These are phyloP conservation scores for Rugonectria rugulosa DNA, from an alignment of 2,329 filamentous ascomycete genomes.

Conservation along the genomic window DNA sequence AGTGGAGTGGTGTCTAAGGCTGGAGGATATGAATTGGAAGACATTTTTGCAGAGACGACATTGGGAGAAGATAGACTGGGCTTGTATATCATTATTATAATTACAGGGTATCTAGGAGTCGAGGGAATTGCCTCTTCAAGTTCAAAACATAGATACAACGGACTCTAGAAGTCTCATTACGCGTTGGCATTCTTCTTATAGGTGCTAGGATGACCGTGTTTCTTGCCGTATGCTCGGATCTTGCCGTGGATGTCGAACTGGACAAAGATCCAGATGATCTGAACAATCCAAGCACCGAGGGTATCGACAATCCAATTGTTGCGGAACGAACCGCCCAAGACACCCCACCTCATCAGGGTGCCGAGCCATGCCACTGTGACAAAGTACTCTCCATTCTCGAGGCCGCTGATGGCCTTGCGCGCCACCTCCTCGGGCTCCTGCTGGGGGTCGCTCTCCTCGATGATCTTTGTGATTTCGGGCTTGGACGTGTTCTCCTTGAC, in stretches of 20 bases:
- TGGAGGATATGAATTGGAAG: conserved; percentile 19
- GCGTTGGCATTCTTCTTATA: conserved; percentile 45
- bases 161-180: conserved; percentile 2
- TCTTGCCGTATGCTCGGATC: conserved; percentile 63
- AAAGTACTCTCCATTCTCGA: conserved; percentile 83
- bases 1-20: conserved; percentile 65
- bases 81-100: conserved; percentile 22
- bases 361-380: conserved; percentile 80
- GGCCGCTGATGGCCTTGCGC: conserved; percentile 68
- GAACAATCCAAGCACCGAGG: conserved; percentile 60
- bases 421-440: conserved; percentile 85
- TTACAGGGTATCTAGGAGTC: conserved; percentile 29
- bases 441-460: conserved; percentile 84
- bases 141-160: too few relatives aligned
- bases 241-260: conserved; percentile 64
- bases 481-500: conserved; percentile 80
- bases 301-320: conserved; percentile 69
- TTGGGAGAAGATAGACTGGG: conserved; percentile 20
- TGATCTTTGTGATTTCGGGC: conserved; percentile 76
- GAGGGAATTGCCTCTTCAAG: background rate
- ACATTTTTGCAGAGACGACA: conserved; percentile 16
- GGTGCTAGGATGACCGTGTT: conserved; percentile 64
- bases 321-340: conserved; percentile 62
- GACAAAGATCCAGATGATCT: conserved; percentile 66
- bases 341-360: conserved; percentile 71